Conservation (phyloP, 2,329 filamentous ascomycete species). For the Colletotrichum somersetense region DNA sequence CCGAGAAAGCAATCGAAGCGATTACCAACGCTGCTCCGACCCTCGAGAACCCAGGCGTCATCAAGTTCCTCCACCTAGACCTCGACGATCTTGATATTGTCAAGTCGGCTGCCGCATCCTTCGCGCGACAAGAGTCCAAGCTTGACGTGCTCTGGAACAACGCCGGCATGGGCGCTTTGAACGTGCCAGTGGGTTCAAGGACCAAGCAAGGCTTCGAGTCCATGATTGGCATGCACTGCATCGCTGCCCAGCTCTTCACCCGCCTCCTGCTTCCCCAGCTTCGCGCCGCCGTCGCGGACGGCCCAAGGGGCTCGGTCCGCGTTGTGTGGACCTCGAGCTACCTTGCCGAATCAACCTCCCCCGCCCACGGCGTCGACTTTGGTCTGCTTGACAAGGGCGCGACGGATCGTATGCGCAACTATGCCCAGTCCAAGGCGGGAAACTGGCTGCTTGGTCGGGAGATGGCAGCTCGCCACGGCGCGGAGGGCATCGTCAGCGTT, state of each 20-base stretch:
- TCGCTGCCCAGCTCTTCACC: constrained; percentile 52
- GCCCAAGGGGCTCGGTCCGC: constrained; percentile 44
- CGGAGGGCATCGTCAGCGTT: constrained; percentile 48
- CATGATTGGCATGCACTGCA: constrained; percentile 52
- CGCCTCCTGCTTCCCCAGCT: constrained; percentile 52
- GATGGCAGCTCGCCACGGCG: constrained; percentile 46
- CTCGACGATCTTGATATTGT: constrained; percentile 58
- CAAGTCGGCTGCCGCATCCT: constrained; percentile 52
- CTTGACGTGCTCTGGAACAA: constrained; percentile 61
- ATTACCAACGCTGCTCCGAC: constrained; percentile 43
- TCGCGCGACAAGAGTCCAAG: constrained; percentile 52
- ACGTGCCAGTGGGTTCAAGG: constrained; percentile 40
- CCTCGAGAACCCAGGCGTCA: constrained; percentile 34
- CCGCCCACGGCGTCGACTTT: constrained; percentile 49
- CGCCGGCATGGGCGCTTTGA: constrained; percentile 47
- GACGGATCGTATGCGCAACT: constrained; percentile 47
- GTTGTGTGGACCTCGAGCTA: constrained; percentile 51
- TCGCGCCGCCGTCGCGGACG: constrained; percentile 45
- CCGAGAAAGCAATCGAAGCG: constrained; percentile 49
- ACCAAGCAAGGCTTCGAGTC: constrained; percentile 51
- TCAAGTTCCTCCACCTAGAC: constrained; percentile 54
- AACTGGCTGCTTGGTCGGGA: constrained; percentile 51
- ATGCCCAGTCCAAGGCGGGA: constrained; percentile 52
- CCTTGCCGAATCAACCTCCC: constrained; percentile 46
- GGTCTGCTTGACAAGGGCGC: constrained; percentile 44